Percentiles rank a stretch among this genome's conserved stretches.
These are phyloP conservation scores for Cocos nucifera DNA, from an alignment of 176 grass and related monocot species.

Conservation along the genomic window DNA sequence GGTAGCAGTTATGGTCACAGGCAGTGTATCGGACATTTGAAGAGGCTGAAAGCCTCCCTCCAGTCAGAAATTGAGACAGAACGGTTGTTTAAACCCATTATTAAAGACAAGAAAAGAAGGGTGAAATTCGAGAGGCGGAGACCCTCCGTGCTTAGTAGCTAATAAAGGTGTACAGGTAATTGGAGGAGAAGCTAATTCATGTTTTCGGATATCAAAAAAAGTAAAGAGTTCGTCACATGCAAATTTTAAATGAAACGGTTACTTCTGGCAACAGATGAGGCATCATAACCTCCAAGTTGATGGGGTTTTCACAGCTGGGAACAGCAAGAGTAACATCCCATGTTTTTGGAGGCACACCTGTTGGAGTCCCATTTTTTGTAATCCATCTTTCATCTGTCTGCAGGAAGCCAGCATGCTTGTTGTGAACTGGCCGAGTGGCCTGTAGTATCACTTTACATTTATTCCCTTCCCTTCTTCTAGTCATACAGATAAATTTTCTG, in stretches of 20 bases:
- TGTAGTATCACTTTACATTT: constrained; percentile 19
- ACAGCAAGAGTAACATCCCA: constrained; percentile 25
- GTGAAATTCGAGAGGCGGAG: constrained; percentile 35
- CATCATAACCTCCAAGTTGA: constrained; percentile 1
- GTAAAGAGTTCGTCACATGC: background rate
- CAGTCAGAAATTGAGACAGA: constrained; percentile 37
- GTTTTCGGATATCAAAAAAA: background rate
- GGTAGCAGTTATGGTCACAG: constrained; percentile 22
- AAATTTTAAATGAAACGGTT: constrained; percentile 1
- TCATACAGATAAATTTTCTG: background rate
- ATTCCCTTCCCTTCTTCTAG: background rate
- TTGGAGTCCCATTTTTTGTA: background rate
- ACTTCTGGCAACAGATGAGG: constrained; percentile 7
- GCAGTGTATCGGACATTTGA: constrained; percentile 51
- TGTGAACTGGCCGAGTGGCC: constrained; percentile 14
- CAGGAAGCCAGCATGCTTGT: constrained; percentile 18
- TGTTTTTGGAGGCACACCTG: constrained; percentile 30
- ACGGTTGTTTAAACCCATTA: constrained; percentile 38
- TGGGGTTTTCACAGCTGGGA: constrained; percentile 13
- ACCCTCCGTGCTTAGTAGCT: constrained; percentile 44
- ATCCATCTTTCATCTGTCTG: constrained; percentile 15
- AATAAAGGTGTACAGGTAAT: constrained; percentile 11
- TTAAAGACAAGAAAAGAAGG: constrained; percentile 55
- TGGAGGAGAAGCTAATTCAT: background rate
- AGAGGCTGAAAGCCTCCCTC: constrained; percentile 49